Evolutionary conservation across 2,329 filamentous ascomycete species (phyloP).

Genomic region (Phoma herbarum): DNA sequence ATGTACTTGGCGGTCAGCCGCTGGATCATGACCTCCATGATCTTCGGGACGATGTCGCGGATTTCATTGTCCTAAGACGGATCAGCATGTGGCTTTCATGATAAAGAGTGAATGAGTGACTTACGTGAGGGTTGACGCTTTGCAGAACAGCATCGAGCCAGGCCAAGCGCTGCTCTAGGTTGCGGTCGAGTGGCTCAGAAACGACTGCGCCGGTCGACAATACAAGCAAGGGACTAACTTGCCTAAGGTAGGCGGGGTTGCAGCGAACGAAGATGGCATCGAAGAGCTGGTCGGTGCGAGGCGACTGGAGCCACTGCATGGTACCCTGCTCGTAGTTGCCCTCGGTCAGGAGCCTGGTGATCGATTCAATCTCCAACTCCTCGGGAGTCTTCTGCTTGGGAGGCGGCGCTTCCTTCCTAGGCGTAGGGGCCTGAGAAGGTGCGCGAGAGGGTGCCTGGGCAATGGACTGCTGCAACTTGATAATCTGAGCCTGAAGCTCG

Average conservation of each 20-base stretch:
- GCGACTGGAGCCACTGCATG: slow-evolving; percentile 69
- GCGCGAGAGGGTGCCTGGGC: slow-evolving; percentile 46
- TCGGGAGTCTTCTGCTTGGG: slow-evolving; percentile 58
- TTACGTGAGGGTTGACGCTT: slow-evolving; percentile 63
- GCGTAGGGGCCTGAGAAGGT: slow-evolving; percentile 20
- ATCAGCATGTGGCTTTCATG: slow-evolving; percentile 28
- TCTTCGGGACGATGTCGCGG: slow-evolving; percentile 64
- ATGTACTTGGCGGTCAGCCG: slow-evolving; percentile 67
- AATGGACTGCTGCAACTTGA: slow-evolving; percentile 54
- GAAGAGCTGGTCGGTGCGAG: slow-evolving; percentile 67
- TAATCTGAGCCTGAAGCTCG: slow-evolving; percentile 69
- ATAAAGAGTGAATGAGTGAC: slow-evolving; percentile 33
- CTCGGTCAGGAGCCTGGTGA: slow-evolving; percentile 69
- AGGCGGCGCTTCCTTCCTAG: slow-evolving; percentile 46
- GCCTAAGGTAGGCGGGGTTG: slow-evolving; percentile 64
- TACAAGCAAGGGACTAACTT: slow-evolving; percentile 65
- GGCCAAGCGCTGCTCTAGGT: slow-evolving; percentile 62
- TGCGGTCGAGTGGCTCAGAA: slow-evolving; percentile 63
- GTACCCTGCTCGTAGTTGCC: slow-evolving; percentile 60
- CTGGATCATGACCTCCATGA: slow-evolving; percentile 67
- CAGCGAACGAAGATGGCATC: slow-evolving; percentile 67
- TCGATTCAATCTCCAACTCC: slow-evolving; percentile 67
- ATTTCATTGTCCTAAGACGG: slow-evolving; percentile 61
- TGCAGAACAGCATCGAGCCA: slow-evolving; percentile 67
- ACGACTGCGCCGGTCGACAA: slow-evolving; percentile 71